Evolutionary conservation across 352 stramenopile genomes (phyloP).

Genomic region (Globisporangium apiculatum): DNA sequence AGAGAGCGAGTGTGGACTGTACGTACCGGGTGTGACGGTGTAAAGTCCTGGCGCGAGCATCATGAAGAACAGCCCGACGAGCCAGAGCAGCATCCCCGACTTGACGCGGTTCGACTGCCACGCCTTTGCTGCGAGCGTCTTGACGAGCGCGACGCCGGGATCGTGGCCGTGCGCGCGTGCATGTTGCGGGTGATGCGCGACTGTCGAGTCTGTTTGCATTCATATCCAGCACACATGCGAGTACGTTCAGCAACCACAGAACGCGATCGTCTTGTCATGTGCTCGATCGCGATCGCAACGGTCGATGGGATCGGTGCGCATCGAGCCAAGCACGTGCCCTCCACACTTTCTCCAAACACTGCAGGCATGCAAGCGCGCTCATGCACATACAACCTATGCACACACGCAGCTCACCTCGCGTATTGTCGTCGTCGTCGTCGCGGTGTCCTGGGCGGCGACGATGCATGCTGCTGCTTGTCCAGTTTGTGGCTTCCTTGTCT

Average conservation of each 20-base stretch:
- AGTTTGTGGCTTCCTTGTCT: neutral
- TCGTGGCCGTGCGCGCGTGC: conserved; percentile 13
- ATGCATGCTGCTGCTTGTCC: conserved; percentile 12
- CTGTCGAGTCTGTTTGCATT: neutral
- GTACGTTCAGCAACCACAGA: neutral
- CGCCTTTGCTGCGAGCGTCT: conserved; percentile 39
- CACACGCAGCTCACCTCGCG: neutral
- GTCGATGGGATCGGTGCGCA: no score
- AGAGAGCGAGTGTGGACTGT: no score
- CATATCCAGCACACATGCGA: neutral
- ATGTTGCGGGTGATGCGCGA: conserved; percentile 1
- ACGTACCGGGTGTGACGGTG: conserved; percentile 36
- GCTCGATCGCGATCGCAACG: no score
- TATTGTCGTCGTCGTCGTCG: conserved; percentile 10
- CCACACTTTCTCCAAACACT: no score
- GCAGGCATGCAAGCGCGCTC: neutral
- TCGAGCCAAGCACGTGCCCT: no score
- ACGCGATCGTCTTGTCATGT: neutral
- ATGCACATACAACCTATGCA: neutral
- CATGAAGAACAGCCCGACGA: conserved; percentile 82
- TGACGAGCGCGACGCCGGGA: conserved; percentile 44
- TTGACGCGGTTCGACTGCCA: conserved; percentile 59
- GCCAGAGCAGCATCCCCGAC: conserved; percentile 57
- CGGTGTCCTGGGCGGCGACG: conserved; percentile 18
- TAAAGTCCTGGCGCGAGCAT: conserved; percentile 52